Base-by-base conservation (phyloP, 2,329 filamentous ascomycete genomes). In the Penicillium decumbens region DNA sequence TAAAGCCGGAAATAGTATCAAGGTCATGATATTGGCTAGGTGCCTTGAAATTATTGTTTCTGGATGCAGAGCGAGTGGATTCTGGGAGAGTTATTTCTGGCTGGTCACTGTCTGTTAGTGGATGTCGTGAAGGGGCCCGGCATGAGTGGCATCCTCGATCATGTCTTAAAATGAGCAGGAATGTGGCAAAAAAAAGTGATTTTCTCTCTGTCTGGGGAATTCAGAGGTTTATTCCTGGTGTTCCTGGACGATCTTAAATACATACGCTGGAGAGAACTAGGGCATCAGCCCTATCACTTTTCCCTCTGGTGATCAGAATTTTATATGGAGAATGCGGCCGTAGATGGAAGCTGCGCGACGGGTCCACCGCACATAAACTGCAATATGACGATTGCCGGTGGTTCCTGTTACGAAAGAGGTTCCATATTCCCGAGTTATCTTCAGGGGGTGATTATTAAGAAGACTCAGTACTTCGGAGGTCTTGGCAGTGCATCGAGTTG, bases 291-390 rank as follows among this genome's bases (percentile, higher is more conserved):
- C 54, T 56, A 55, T 44, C 27, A 30, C 39, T 47, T 41, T 24
- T 39, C 46, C n/a, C 43, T 30, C 18, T n/a, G 35, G 15, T 23
- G 44, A 25, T 18, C 35, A 41, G 41, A 45, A 45, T 40, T 53
- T 55, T 44, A 45, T 50, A 56, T 55, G 52, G 52, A 47, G 49
- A 43, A 53, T 49, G 32, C 30, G 28, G 54, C 55, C 54, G 55
- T 55, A 35, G 8, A 27, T 27, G 25, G 25, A 27, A 27, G 25
- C 25, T 5, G 25, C 8, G 6, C 25, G 25, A 27, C 25, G 25
- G 25, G 25, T 27, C 25, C 25, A 27, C 25, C 25, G 6, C 25
- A 9, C 8, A 8, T 27, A 27, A 27, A 27, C 25, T 27, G 25
- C 25, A 27, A 27, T 27, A 27, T 2, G 25, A 6, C 25, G 25